These are phyloP conservation scores for Corylus heterophylla DNA, from an alignment of 306 rosid genomes.

Conservation along the genomic window DNA sequence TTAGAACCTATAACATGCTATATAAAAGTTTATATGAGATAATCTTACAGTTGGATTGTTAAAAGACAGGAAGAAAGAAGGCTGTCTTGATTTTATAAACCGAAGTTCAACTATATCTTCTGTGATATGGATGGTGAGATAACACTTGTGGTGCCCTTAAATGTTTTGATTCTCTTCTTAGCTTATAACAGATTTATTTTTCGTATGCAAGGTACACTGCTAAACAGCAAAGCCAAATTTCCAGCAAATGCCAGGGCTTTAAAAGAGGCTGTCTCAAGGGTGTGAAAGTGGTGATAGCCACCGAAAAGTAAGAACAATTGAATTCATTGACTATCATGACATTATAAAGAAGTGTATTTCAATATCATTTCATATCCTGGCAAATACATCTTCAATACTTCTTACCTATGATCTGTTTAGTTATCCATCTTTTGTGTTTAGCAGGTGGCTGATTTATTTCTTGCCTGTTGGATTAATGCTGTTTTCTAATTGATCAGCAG, in stretches of 20 bases:
- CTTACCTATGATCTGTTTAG: background rate
- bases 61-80: constrained; percentile 95
- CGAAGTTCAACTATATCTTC: constrained; percentile 86
- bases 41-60: constrained; percentile 63
- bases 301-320: constrained; percentile 70
- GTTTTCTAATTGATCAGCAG: constrained; percentile 17
- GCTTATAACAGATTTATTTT: constrained; percentile 28
- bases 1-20: constrained; percentile 22
- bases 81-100: constrained; percentile 75
- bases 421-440: background rate
- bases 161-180: constrained; percentile 15
- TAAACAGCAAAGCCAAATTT: constrained; percentile 78
- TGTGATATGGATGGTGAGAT: constrained; percentile 96
- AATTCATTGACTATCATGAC: constrained; percentile 15
- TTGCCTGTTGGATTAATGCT: constrained; percentile 6
- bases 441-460: constrained; percentile 11
- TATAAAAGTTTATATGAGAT: constrained; percentile 30
- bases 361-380: constrained; percentile 1
- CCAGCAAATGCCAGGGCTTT: constrained; percentile 67
- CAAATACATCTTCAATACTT: background rate
- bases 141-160: background rate
- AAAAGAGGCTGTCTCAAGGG: constrained; percentile 80
- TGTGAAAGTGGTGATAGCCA: constrained; percentile 91
- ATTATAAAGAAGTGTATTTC: background rate
- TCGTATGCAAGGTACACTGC: constrained; percentile 74